Evolutionary conservation across 805 yeast genomes (phyloP).

Genomic region (Candida fluviatilis): DNA sequence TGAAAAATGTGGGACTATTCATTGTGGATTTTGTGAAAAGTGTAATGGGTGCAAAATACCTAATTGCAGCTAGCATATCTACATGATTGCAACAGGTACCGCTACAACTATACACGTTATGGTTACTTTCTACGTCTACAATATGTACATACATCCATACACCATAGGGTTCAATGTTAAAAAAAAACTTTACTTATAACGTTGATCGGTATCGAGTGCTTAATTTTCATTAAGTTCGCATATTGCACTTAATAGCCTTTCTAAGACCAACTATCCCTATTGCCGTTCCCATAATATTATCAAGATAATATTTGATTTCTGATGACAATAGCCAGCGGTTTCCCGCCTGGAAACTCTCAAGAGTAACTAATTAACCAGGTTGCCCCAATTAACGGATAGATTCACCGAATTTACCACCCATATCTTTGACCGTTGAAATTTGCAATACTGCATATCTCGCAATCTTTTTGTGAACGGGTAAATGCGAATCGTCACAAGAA

Average conservation of each 20-base stretch:
- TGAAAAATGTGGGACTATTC: too few species aligned
- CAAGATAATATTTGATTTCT: constrained; percentile 31
- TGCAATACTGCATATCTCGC: constrained; percentile 5
- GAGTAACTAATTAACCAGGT: constrained; percentile 26
- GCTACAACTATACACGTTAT: too few species aligned
- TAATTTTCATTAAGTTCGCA: constrained; percentile 33
- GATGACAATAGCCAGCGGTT: constrained; percentile 50
- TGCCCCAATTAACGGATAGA: constrained; percentile 35
- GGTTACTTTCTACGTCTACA: too few species aligned
- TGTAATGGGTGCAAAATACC: too few species aligned
- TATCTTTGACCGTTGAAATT: constrained; percentile 4
- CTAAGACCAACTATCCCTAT: constrained; percentile 47
- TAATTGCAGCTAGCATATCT: too few species aligned
- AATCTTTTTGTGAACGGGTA: constrained; percentile 30
- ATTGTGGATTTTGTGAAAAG: too few species aligned
- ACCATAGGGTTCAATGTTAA: too few species aligned
- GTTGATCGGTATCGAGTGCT: constrained; percentile 55
- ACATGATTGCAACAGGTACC: too few species aligned
- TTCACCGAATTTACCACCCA: constrained; percentile 60
- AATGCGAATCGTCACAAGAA: constrained; percentile 37
- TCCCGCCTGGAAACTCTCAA: constrained; percentile 50
- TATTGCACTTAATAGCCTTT: constrained; percentile 51
- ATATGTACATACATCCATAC: too few species aligned
- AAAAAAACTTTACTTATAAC: constrained; percentile 1
- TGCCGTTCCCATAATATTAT: constrained; percentile 42